phyloP scores from a whole-genome alignment of 2,329 filamentous ascomycete genomes.

The Domatiomyces catenatus region DNA sequence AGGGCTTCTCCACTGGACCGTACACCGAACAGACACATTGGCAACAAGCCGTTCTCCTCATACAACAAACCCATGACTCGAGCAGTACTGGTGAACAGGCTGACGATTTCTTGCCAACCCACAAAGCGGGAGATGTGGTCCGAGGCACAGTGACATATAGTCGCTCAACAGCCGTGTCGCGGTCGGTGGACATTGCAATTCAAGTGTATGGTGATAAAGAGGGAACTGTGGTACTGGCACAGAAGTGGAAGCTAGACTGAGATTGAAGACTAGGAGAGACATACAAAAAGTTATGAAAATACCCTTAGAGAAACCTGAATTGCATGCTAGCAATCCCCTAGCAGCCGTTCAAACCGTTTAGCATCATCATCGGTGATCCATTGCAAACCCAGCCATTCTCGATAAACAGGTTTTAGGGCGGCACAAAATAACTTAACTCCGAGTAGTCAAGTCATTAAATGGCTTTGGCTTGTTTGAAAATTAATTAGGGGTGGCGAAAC shows the following conservation, averaged over 20 bases:
- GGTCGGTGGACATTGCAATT: not conserved
- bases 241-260: not conserved
- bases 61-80: slow-evolving; percentile 32
- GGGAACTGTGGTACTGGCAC: not conserved
- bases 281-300: too few species aligned
- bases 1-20: slow-evolving; percentile 74
- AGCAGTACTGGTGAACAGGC: not conserved
- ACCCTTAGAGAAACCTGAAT: too few species aligned
- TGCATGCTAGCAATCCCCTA: too few species aligned
- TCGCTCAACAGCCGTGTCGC: not conserved
- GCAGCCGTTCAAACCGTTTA: too few species aligned
- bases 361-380: too few species aligned
- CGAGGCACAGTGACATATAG: not conserved
- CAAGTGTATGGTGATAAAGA: not conserved
- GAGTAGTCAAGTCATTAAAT: too few species aligned
- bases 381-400: too few species aligned
- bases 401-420: too few species aligned
- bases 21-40: slow-evolving; percentile 68
- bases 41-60: slow-evolving; percentile 66
- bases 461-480: too few species aligned
- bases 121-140: not conserved
- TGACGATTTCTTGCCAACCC: not conserved
- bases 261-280: too few species aligned
- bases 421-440: too few species aligned
- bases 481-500: too few species aligned